Base-by-base conservation (phyloP, 78 protist species). In the Reticulomyxa filosa region DNA sequence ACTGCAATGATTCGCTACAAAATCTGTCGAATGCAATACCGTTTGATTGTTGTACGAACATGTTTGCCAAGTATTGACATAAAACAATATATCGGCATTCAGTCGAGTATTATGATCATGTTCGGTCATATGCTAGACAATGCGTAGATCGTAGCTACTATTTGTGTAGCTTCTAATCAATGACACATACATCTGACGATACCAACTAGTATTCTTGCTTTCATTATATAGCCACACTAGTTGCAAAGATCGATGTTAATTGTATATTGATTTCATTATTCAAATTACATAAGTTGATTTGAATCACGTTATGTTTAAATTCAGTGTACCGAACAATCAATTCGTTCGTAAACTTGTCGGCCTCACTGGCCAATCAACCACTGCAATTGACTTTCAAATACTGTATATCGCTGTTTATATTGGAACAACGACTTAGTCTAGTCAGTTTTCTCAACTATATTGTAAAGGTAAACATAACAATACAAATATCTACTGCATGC, bases 401-500 rank as follows among this genome's bases (percentile, higher is more conserved):
- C 29, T 50, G 72, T 38, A 30, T 65, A 89, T 76, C 75, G 57
- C 30, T 69, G n/a, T 67, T 67, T 84, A 87, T 42, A 86, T 59
- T 91, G 95, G 92, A 88, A 88, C 20, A 88, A 38, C 6, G 95
- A 88, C n/a, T 87, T 81, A 53, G 95, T 88, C 25, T 90, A 90
- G 2, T 91, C 94, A 33, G 85, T 83, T 7, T 88, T 91, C 34
- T 90, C 94, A 46, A 90, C 94, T 91, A 88, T 88, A 78, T 88
- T 88, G 76, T 88, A 82, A 77, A 88, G 71, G 90, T 88, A 55
- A 81, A 90, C 87, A 78, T 79, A 13, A 13, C 95, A 8, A 92
- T 86, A 76, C 82, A 69, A 84, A 76, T 25, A 86, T 30, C 2
- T 82, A 36, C 42, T 83, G 84, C 22, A 83, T 88, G 61, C 95